Conservation (phyloP, 2,329 filamentous ascomycete species). For the Ploettnerulaceae sp. region DNA sequence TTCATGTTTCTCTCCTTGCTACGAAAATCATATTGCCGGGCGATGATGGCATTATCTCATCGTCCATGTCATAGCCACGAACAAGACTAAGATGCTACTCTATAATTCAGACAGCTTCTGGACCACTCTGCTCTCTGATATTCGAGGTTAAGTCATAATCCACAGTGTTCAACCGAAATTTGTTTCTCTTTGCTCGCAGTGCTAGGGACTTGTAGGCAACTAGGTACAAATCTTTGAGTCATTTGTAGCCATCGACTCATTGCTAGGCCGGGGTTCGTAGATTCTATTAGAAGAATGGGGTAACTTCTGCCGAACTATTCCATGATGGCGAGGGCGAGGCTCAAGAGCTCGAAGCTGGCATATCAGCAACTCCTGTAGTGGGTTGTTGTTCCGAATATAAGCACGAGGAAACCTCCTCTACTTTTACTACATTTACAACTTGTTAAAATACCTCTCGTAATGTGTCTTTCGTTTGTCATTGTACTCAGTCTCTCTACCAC, state of each 20-base stretch:
- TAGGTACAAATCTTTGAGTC: too few species aligned
- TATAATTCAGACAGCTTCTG: conserved; percentile 9
- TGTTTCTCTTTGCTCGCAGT: too few species aligned
- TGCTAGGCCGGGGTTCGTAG: too few species aligned
- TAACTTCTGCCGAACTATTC: neutral
- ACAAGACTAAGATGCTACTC: conserved; percentile 4
- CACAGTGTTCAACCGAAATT: too few species aligned
- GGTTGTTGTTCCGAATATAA: too few species aligned
- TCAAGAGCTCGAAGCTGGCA: neutral
- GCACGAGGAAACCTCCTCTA: neutral
- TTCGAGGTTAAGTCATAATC: too few species aligned
- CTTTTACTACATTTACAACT: neutral
- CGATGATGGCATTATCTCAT: conserved; percentile 1
- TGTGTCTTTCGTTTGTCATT: conserved; percentile 11
- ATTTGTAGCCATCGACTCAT: too few species aligned
- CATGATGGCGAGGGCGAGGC: neutral
- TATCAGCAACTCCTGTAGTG: too few species aligned
- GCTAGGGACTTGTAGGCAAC: too few species aligned
- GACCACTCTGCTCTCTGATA: conserved; percentile 1
- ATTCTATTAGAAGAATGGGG: neutral
- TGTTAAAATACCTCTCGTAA: neutral
- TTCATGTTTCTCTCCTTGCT: neutral
- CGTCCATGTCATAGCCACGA: neutral
- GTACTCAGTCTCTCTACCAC: conserved; percentile 13
- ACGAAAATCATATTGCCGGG: neutral